A percentile compares a stretch with the other conserved stretches of the same genome.
Conservation (phyloP, 2,329 filamentous ascomycete genomes). For the Metarhizium anisopliae region DNA sequence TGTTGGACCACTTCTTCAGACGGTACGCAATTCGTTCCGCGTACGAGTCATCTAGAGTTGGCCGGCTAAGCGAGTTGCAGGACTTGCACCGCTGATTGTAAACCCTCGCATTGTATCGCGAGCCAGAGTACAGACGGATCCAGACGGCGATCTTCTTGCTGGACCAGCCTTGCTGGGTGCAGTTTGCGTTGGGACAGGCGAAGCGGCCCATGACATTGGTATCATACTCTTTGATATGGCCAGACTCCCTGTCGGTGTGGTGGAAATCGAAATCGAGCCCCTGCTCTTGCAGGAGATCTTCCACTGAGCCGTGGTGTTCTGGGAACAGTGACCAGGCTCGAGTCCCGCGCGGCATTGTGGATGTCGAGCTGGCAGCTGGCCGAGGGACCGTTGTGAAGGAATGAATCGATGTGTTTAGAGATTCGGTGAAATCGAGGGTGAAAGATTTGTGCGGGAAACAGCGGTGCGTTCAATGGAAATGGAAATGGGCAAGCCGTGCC, state of each 20-base stretch:
- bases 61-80: slow-evolving; percentile 18
- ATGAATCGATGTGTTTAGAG: no score
- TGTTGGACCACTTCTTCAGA: slow-evolving; percentile 26
- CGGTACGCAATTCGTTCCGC: slow-evolving; percentile 25
- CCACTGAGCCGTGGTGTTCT: slow-evolving; percentile 9
- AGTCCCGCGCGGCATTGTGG: neutral
- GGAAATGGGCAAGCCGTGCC: no score
- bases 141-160: slow-evolving; percentile 25
- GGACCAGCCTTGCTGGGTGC: slow-evolving; percentile 16
- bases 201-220: slow-evolving; percentile 25
- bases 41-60: slow-evolving; percentile 22
- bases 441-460: no score
- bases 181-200: slow-evolving; percentile 18
- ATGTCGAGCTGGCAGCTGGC: neutral
- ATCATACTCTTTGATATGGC: slow-evolving; percentile 12
- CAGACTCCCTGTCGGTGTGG: slow-evolving; percentile 7
- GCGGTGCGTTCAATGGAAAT: no score
- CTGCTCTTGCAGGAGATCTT: slow-evolving; percentile 7
- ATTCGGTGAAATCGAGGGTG: no score
- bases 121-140: slow-evolving; percentile 20
- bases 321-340: slow-evolving; percentile 14
- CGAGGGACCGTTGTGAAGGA: no score
- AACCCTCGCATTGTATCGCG: slow-evolving; percentile 26
- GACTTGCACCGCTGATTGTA: slow-evolving; percentile 26
- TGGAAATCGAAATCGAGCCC: slow-evolving; percentile 16